Percentiles rank a stretch among this genome's conserved stretches.
These are phyloP conservation scores for Plasmopara muralis DNA, from an alignment of 352 stramenopile species.

Conservation along the genomic window DNA sequence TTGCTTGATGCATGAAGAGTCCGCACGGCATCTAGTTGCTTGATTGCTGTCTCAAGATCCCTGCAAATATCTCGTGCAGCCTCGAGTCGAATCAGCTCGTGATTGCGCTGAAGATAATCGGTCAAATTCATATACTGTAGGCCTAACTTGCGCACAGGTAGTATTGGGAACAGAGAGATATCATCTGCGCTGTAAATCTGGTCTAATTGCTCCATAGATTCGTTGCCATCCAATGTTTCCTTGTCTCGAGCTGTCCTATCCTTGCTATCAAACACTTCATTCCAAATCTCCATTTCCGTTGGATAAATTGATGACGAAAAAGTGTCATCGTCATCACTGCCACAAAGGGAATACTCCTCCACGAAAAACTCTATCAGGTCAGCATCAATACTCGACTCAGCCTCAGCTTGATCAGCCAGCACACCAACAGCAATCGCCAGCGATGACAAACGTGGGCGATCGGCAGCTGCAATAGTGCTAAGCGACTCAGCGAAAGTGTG, in stretches of 20 bases:
- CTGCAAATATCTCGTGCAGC: conserved; percentile 76
- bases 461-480: conserved; percentile 20
- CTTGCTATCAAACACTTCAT: conserved; percentile 37
- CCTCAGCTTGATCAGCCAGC: conserved; percentile 31
- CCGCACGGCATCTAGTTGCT: conserved; percentile 47
- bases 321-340: conserved; percentile 8
- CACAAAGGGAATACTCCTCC: conserved; percentile 44
- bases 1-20: conserved; percentile 32
- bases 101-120: conserved; percentile 93
- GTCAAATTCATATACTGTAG: conserved; percentile 92
- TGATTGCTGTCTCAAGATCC: conserved; percentile 86
- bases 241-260: not conserved
- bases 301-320: conserved; percentile 45
- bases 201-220: conserved; percentile 7
- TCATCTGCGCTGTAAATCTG: conserved; percentile 38
- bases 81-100: conserved; percentile 88
- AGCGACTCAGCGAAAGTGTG: conserved; percentile 42
- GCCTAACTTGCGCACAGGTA: conserved; percentile 92
- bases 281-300: conserved; percentile 88
- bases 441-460: conserved; percentile 26
- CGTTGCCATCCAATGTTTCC: conserved; percentile 6
- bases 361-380: conserved; percentile 51
- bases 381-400: conserved; percentile 20
- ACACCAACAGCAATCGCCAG: conserved; percentile 47
- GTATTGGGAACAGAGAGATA: conserved; percentile 34